phyloP scores from a whole-genome alignment of 2,329 filamentous ascomycete genomes.

The Aspergillus vadensis region DNA sequence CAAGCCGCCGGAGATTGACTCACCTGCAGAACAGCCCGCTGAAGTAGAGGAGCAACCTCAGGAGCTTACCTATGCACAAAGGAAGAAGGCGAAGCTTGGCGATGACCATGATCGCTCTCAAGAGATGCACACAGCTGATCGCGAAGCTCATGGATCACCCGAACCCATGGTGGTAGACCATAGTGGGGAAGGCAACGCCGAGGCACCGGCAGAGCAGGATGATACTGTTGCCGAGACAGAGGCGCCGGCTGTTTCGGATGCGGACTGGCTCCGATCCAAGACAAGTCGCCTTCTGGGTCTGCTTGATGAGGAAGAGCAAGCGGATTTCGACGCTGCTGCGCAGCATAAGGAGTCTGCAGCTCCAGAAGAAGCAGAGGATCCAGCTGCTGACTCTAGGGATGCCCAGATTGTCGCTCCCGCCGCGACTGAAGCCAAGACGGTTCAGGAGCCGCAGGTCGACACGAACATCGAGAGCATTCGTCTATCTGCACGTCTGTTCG shows the following conservation, averaged over 20 bases:
- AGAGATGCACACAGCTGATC: conserved; percentile 6
- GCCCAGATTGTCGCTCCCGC: conserved; percentile 20
- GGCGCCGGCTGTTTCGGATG: conserved; percentile 61
- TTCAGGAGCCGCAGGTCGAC: conserved; percentile 32
- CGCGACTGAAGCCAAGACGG: conserved; percentile 11
- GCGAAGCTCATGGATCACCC: conserved; percentile 13
- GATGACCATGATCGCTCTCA: conserved; percentile 64
- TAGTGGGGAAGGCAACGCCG: conserved; percentile 21
- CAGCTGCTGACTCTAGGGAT: conserved; percentile 15
- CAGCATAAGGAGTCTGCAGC: conserved; percentile 23
- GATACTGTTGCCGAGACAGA: conserved; percentile 29
- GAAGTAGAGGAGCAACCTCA: conserved; percentile 25
- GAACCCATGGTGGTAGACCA: conserved; percentile 30
- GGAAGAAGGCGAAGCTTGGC: conserved; percentile 43
- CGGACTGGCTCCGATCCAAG: conserved; percentile 87
- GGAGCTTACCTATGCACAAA: conserved; percentile 46
- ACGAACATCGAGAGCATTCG: conserved; percentile 64
- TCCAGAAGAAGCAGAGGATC: conserved; percentile 11
- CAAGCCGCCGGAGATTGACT: conserved; percentile 26
- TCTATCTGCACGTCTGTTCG: conserved; percentile 76
- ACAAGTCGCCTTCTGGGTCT: conserved; percentile 86
- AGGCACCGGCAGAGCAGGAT: conserved; percentile 21
- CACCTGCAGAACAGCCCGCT: conserved; percentile 21
- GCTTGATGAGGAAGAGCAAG: conserved; percentile 65
- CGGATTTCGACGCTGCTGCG: conserved; percentile 42